Base-by-base conservation (phyloP, 805 yeast species). In the Sugiyamaella lignohabitans region DNA sequence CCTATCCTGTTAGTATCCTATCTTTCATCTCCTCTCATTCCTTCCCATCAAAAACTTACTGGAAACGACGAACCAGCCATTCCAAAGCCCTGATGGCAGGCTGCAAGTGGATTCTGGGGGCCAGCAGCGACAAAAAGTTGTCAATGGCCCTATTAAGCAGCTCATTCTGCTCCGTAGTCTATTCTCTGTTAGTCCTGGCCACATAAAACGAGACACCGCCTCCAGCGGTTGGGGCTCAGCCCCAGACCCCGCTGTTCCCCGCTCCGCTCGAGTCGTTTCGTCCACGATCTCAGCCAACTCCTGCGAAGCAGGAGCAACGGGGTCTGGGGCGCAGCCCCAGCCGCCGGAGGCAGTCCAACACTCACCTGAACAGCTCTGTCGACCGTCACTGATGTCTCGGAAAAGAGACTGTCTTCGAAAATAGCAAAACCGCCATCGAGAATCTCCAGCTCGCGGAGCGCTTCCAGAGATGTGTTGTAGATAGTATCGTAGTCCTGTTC, bases 61-160 rank as follows among this genome's bases (percentile, higher is more conserved):
- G 69, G 81, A 93, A 70, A 57, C 98, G 76, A 68, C 98, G 82
- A 17, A 93, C 82, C 20, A 89, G 78, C 98, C 98, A 93, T 69
- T 93, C 98, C 10, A 87, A 72, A 3, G 96, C 91, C 56, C 82
- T 81, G 42, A 87, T 59, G 2, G 96, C 75, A 20, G 94, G 86
- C 19, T 80, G 74, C 45, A 88, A 67, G 53, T 79, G 75, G 75
- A 91, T 79, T 63, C 80, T 81, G 1, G 94, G 87, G 2, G 94
- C 81, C 6, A 81, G 71, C 54, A 91, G 70, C 49, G 82, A 73
- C 50, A 93, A 67, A 60, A 86, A 91, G 10, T 81, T 81, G 50
- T 78, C 77, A 43, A 91, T 76, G 24, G 93, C 89, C 48, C 73
- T 74, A 59, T 88, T 81, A 49, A 94, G 69, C 54, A 80, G 80